Base-by-base conservation (phyloP, 2,329 filamentous ascomycete species). In the Fusarium anguioides region DNA sequence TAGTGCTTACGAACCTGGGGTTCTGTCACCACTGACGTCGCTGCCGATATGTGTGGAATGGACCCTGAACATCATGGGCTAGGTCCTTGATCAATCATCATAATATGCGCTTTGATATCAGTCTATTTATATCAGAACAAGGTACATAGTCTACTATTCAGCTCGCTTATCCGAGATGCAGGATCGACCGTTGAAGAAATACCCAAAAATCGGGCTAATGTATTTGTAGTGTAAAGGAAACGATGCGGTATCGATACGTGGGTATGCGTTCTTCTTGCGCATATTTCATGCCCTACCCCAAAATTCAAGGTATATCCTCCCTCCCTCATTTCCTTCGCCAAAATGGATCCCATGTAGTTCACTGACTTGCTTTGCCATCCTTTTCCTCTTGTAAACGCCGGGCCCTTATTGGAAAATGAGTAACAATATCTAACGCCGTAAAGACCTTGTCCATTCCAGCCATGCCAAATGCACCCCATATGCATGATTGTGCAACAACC, bases 241-340 rank as follows among this genome's bases (percentile, higher is more conserved):
- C 65, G 70, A 69, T 59, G 70, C 71, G 70, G 70, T 72, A 72
- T 72, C 70, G 70, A 63, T 66, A 71, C 52, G 67, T 68, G 50
- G 39, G 52, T 50, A 56, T 71, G 70, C 60, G 62, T 60, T 64
- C 57, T 58, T 60, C 45, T 41, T 53, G 66, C 70, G 65, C 70
- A 71, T 71, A 46, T 60, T 18, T 52, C 58, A n/a, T 64, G 33
- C 39, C 36, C 45, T 60, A 42, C 44, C 51, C 59, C 31, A 58
- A 64, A 55, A 49, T 54, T 39, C 59, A 58, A 67, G 66, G 66
- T 69, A 69, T 69, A 69, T 67, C 46, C 57, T 37, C 45, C 45
- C 45, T 47, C 12, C 27, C 27, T 29, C 27, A n/a, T n/a, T 10
- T 21, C 47, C 45, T 26, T 42, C 39, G 35, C 41, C 37, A 37